These are phyloP conservation scores for Lepidium didymum DNA, from an alignment of 345 rosid species.

Conservation along the genomic window DNA sequence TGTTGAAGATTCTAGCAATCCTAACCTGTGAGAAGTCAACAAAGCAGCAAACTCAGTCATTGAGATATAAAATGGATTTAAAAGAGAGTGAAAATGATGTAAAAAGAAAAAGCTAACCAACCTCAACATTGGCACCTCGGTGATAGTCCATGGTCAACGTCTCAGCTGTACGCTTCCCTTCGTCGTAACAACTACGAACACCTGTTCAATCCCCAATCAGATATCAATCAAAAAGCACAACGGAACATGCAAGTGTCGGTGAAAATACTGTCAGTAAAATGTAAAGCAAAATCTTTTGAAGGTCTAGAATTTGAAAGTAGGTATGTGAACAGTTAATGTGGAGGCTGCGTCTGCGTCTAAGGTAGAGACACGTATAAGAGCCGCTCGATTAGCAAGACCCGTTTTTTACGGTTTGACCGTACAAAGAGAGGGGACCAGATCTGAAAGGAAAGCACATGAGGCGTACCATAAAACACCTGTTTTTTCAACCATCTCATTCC, in stretches of 20 bases:
- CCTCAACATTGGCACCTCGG: slow-evolving; percentile 69
- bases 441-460: slow-evolving; percentile 17
- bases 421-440: slow-evolving; percentile 19
- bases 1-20: slow-evolving; percentile 81
- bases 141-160: slow-evolving; percentile 82
- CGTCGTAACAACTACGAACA: slow-evolving; percentile 80
- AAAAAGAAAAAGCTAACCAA: neutral
- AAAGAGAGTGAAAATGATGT: too few relatives aligned
- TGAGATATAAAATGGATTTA: neutral
- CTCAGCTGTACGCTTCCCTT: slow-evolving; percentile 86
- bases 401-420: slow-evolving; percentile 20
- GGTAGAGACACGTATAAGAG: slow-evolving; percentile 18
- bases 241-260: neutral
- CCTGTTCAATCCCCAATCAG: slow-evolving; percentile 33
- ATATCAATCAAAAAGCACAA: slow-evolving; percentile 3
- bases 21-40: slow-evolving; percentile 41
- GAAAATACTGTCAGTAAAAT: neutral
- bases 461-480: slow-evolving; percentile 29
- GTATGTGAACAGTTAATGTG: neutral
- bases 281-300: neutral
- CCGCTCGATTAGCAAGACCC: slow-evolving; percentile 29
- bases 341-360: slow-evolving; percentile 20
- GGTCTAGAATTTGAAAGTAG: neutral
- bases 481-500: neutral
- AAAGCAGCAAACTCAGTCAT: neutral